Conservation (phyloP, 495 filamentous ascomycete genomes). For the Aspergillus conjunctus region DNA sequence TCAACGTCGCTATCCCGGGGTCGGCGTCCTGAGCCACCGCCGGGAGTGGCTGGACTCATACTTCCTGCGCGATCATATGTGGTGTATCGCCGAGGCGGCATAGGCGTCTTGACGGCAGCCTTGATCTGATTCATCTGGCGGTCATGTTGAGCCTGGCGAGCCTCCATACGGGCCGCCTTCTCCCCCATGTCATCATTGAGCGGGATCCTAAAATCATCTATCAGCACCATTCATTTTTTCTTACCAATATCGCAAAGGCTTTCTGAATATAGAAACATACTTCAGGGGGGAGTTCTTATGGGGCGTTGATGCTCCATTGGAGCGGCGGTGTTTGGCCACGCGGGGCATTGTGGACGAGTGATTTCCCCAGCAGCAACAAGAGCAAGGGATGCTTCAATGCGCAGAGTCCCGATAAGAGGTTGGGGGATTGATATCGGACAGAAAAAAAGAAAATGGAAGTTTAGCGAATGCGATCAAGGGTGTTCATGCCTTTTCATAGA, state of each 20-base stretch:
- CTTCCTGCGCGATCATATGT: constrained; percentile 64
- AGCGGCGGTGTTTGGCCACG: constrained; percentile 57
- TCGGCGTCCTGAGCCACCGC: constrained; percentile 50
- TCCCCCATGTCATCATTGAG: constrained; percentile 94
- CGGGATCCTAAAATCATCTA: constrained; percentile 61
- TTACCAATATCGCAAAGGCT: not conserved
- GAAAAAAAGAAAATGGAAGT: constrained; percentile 1
- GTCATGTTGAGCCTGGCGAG: constrained; percentile 84
- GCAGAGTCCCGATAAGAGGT: not conserved
- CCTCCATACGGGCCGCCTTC: constrained; percentile 85
- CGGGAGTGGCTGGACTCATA: constrained; percentile 68
- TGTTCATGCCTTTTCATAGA: constrained; percentile 7
- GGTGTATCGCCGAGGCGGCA: constrained; percentile 64
- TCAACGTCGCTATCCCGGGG: constrained; percentile 63
- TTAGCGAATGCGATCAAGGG: not conserved
- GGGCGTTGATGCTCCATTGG: constrained; percentile 57
- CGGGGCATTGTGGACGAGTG: constrained; percentile 65
- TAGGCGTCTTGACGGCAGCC: constrained; percentile 82
- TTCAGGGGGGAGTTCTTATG: constrained; percentile 68
- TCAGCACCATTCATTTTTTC: constrained; percentile 18
- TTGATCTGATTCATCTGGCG: constrained; percentile 89
- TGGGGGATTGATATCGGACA: not conserved
- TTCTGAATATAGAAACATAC: constrained; percentile 43
- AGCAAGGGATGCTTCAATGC: constrained; percentile 11
- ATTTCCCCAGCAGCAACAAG: constrained; percentile 29